Base-by-base conservation (phyloP, 2,329 filamentous ascomycete genomes). In the Keithomyces neogunnii region DNA sequence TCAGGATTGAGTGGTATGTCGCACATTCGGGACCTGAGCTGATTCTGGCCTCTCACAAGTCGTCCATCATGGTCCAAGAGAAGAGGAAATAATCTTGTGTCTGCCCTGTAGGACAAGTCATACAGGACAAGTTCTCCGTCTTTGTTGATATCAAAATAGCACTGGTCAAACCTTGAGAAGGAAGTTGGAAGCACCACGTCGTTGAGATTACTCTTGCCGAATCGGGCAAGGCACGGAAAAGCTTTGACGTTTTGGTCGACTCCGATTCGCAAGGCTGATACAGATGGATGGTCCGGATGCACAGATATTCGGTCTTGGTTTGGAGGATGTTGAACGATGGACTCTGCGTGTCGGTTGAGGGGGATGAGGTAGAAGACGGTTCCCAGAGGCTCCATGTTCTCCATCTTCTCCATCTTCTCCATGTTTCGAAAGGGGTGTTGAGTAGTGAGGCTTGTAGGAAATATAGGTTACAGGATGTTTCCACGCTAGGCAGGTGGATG, bases 141-240 rank as follows among this genome's bases (percentile, higher is more conserved):
- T 43, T 43, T 31, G 33, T 50, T 43, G 42, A 50, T 45, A 38
- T 50, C 49, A 32, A 50, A 50, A 40, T 50, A 50, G 38, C 49
- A 50, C 33, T 50, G 49, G 33, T 50, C 49, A 45, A 7, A 45
- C 35, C 42, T 50, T 13, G 49, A 50, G 31, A 50, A 50, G 31
- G 28, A n/a, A 11, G 31, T 42, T 31, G 38, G 38, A n/a, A 50
- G 49, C 8, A 50, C 31, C 49, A 50, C 49, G 19, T 50, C 49
- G 32, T 50, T 50, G 9, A 8, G 5, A 26, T 45, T 10, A 13
- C 28, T 10, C 43, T 28, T 33, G n/a, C 45, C 45, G 26, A 47
- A 47, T 47, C 31, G 28, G 11, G 8, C 45, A 31, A 47, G 45
- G 45, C 36, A 47, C 19, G 45, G n/a, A n/a, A n/a, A n/a, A 13